Percentiles rank a stretch among this genome's conserved stretches.
Conservation (phyloP, 1,284 basidiomycete genomes). For the Trichosporon coremiiforme region DNA sequence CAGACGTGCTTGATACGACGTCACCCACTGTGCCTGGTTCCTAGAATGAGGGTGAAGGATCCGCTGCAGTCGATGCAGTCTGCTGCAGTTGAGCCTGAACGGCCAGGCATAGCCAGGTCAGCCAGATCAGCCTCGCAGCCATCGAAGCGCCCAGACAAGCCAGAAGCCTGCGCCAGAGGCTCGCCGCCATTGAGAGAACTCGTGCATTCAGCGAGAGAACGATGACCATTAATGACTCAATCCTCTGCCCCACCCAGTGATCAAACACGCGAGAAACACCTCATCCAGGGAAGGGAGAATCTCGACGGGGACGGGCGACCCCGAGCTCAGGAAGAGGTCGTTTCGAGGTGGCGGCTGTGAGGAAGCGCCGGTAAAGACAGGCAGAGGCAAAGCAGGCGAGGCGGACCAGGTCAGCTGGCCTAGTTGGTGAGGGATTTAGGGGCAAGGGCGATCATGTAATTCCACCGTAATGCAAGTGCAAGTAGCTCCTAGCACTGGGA, state of each 20-base stretch:
- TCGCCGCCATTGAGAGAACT: background rate
- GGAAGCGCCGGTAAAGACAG: background rate
- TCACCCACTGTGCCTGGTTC: background rate
- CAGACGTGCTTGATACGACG: slow-evolving; percentile 7
- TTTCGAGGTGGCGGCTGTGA: background rate
- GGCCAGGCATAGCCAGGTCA: no score
- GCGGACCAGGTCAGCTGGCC: background rate
- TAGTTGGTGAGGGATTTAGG: background rate
- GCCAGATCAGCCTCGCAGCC: background rate
- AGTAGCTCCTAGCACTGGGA: background rate
- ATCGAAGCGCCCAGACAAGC: background rate
- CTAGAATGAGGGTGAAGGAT: background rate
- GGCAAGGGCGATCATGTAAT: background rate
- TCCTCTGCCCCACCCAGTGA: background rate
- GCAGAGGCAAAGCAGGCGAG: background rate
- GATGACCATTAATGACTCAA: background rate
- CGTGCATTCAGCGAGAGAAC: background rate
- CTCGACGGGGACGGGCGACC: background rate
- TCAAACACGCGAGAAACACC: background rate
- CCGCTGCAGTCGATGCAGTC: background rate
- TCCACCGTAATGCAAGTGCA: background rate
- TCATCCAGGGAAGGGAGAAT: background rate
- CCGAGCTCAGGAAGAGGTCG: background rate
- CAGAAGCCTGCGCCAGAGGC: background rate
- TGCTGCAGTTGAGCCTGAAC: background rate